Base-by-base conservation (phyloP, 1,139 yeast species). In the Kodamaea fungicola region DNA sequence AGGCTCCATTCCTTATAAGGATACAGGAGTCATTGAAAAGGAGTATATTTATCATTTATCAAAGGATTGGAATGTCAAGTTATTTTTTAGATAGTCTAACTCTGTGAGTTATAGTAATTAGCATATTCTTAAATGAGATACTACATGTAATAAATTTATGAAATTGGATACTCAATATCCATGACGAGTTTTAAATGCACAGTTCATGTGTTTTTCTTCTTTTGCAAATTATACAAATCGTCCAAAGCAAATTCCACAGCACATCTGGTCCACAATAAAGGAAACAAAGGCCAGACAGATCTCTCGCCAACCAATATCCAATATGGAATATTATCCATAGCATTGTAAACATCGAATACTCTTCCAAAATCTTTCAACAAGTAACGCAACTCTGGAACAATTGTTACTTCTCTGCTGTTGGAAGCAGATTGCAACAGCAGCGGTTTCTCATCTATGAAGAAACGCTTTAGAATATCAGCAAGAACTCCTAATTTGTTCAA, bases 281-380 rank as follows among this genome's bases (percentile, higher is more conserved):
- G 88, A 46, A 88, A 72, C 42, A 87, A 76, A 1, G 96, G 96
- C 98, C 98, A 92, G 0, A 90, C 89, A 34, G 95, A 84, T 46
- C 85, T 71, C 58, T 90, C 97, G 4, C 99, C 99, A 25, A 90
- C 89, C 37, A 76, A 65, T 2, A 89, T 79, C 95, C 97, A 90
- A 53, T 88, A 88, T 2, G 89, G 86, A 23, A 89, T 83, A 54
- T 87, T 89, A 41, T 80, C 81, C 61, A 74, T 61, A 8, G 75
- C 67, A 49, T 77, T 75, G 45, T 87, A 86, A 7, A 87, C 80
- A 49, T 89, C 95, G 51, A 85, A 80, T 1, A 84, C 79, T 44
- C 85, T 67, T 25, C 86, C 80, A 48, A 82, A 77, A 54, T 86
- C 95, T 29, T 70, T 69, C 32, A 83, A 55, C 34, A 88, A 62